Conservation (phyloP, 768 basidiomycete species). For the Tremella mesenterica region DNA sequence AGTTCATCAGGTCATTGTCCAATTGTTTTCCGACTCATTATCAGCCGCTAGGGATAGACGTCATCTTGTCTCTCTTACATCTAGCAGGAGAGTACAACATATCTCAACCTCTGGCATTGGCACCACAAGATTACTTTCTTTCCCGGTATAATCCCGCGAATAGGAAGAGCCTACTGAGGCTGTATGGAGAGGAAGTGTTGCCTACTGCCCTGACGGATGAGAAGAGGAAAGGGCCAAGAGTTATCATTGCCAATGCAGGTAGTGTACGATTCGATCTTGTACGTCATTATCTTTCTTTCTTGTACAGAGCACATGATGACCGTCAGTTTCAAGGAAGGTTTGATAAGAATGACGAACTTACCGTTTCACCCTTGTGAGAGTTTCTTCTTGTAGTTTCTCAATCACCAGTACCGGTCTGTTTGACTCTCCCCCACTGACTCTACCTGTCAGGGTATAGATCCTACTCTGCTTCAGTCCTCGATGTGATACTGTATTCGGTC, state of each 20-base stretch:
- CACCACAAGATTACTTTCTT: constrained; percentile 62
- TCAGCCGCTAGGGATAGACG: constrained; percentile 21
- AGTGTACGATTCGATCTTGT: constrained; percentile 46
- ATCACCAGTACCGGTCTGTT: too few relatives aligned
- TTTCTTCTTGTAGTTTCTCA: too few relatives aligned
- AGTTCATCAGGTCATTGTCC: background rate
- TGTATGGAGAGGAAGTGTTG: constrained; percentile 47
- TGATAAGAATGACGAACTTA: constrained; percentile 71
- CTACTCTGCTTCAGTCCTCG: too few relatives aligned
- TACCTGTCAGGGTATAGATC: too few relatives aligned
- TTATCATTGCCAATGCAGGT: constrained; percentile 41
- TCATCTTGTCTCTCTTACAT: constrained; percentile 13
- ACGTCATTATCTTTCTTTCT: constrained; percentile 1
- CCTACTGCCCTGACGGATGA: constrained; percentile 51
- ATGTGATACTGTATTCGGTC: too few relatives aligned
- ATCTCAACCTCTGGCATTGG: constrained; percentile 56
- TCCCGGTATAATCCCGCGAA: constrained; percentile 48
- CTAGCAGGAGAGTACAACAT: constrained; percentile 50
- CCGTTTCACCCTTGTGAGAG: constrained; percentile 57
- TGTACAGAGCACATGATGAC: constrained; percentile 4
- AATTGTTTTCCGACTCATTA: constrained; percentile 2
- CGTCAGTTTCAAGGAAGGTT: constrained; percentile 53
- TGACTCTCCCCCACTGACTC: too few relatives aligned
- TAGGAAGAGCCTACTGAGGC: constrained; percentile 32
- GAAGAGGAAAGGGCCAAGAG: constrained; percentile 18